Evolutionary conservation across 495 filamentous ascomycete species (phyloP).

Genomic region (Aspergillus nidulans): DNA sequence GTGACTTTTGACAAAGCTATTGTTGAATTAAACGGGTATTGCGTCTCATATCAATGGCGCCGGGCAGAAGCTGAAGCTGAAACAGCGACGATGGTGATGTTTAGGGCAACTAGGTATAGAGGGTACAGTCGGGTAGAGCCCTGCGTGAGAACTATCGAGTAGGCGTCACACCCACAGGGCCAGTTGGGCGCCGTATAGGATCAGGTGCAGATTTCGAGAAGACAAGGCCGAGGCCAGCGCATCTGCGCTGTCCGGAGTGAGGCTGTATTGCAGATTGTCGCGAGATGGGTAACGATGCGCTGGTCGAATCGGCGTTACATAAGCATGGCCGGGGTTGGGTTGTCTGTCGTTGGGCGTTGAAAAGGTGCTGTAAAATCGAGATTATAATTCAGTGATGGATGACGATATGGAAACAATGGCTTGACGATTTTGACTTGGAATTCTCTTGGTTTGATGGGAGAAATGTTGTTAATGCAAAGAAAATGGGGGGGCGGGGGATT

Average conservation of each 20-base stretch:
- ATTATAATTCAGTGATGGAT: not conserved
- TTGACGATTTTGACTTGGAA: not conserved
- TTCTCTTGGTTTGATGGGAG: not conserved
- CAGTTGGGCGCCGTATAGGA: not conserved
- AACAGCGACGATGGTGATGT: not conserved
- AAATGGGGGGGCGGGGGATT: constrained; percentile 16
- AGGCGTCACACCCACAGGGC: not conserved
- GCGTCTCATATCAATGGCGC: not conserved
- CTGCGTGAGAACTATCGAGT: not conserved
- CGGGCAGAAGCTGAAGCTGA: not conserved
- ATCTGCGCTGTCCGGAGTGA: constrained; percentile 13
- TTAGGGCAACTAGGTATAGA: not conserved
- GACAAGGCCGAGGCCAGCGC: constrained; percentile 13
- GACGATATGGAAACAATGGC: not conserved
- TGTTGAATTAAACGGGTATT: not conserved
- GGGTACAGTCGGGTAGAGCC: not conserved
- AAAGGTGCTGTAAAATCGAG: not conserved
- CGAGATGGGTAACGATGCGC: constrained; percentile 1
- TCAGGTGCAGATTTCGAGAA: not conserved
- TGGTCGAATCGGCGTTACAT: constrained; percentile 13
- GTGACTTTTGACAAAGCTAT: not conserved
- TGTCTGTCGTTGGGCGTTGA: not conserved
- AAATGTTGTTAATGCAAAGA: not conserved
- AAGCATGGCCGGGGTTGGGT: constrained; percentile 9
- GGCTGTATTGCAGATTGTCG: not conserved